These are phyloP conservation scores for Didymella pomorum DNA, from an alignment of 2,329 filamentous ascomycete genomes.

Conservation along the genomic window DNA sequence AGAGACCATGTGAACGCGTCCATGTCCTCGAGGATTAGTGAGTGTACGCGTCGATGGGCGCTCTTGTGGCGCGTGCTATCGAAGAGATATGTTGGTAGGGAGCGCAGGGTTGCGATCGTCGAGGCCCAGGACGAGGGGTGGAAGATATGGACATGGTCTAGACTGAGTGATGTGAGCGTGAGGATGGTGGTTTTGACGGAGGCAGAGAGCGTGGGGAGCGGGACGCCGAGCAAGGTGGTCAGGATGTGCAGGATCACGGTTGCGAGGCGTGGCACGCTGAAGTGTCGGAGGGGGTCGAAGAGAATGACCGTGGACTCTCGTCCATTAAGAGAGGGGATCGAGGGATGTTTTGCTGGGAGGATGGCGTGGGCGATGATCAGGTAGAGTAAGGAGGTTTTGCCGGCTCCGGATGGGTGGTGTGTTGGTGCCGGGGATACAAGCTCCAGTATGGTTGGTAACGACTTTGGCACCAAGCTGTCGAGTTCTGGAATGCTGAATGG, in stretches of 20 bases:
- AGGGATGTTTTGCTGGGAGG: constrained; percentile 52
- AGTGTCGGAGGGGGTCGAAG: constrained; percentile 64
- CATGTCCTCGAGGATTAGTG: constrained; percentile 63
- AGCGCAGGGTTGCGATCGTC: constrained; percentile 59
- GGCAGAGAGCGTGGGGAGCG: background rate
- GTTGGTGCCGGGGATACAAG: constrained; percentile 57
- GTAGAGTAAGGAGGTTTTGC: constrained; percentile 68
- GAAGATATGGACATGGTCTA: constrained; percentile 67
- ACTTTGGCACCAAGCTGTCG: constrained; percentile 49
- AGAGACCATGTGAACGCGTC: constrained; percentile 56
- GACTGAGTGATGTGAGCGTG: constrained; percentile 47
- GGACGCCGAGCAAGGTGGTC: background rate
- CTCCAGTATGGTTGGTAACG: constrained; percentile 54
- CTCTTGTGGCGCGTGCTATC: constrained; percentile 59
- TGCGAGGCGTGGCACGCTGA: constrained; percentile 60
- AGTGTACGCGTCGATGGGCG: constrained; percentile 55
- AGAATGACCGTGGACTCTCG: constrained; percentile 57
- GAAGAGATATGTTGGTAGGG: constrained; percentile 61
- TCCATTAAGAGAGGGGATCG: constrained; percentile 50
- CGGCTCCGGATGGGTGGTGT: constrained; percentile 55
- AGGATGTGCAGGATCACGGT: constrained; percentile 43
- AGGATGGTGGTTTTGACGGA: background rate
- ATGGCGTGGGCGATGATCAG: constrained; percentile 61
- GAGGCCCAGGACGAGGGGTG: constrained; percentile 61
- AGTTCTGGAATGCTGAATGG: constrained; percentile 57